Evolutionary conservation across 805 yeast genomes (phyloP).

Genomic region (Teunomyces panamensis): DNA sequence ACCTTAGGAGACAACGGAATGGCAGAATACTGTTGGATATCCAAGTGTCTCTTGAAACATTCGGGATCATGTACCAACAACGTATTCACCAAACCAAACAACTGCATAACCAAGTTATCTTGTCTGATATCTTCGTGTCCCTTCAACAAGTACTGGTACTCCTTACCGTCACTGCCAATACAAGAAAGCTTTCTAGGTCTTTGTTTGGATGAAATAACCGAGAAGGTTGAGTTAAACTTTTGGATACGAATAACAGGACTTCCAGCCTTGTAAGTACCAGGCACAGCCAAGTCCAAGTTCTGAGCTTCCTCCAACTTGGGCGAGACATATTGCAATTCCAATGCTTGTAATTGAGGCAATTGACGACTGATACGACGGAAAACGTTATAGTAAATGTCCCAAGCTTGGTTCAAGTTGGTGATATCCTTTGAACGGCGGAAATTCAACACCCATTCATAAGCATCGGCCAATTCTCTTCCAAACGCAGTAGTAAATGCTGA

Average conservation of each 20-base stretch:
- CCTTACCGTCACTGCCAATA: slow-evolving; percentile 88
- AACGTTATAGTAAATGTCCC: slow-evolving; percentile 95
- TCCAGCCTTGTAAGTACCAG: slow-evolving; percentile 89
- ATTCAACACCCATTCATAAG: slow-evolving; percentile 88
- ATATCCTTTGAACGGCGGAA: slow-evolving; percentile 82
- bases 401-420: slow-evolving; percentile 89
- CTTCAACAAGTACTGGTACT: slow-evolving; percentile 76
- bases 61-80: slow-evolving; percentile 86
- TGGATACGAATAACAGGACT: slow-evolving; percentile 70
- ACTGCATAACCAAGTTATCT: slow-evolving; percentile 95
- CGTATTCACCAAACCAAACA: slow-evolving; percentile 93
- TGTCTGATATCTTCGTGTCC: slow-evolving; percentile 99
- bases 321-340: slow-evolving; percentile 90
- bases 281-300: slow-evolving; percentile 84
- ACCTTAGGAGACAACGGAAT: slow-evolving; percentile 95
- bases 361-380: slow-evolving; percentile 89
- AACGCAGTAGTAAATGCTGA: slow-evolving; percentile 89
- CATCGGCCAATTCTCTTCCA: slow-evolving; percentile 90
- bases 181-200: slow-evolving; percentile 84
- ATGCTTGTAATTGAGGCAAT: slow-evolving; percentile 77
- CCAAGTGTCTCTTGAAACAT: slow-evolving; percentile 92
- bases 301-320: slow-evolving; percentile 79
- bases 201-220: slow-evolving; percentile 92
- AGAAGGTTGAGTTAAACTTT: slow-evolving; percentile 75
- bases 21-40: slow-evolving; percentile 88